Conservation (phyloP, 2,329 filamentous ascomycete species). For the Atkinsonella hypoxylon region DNA sequence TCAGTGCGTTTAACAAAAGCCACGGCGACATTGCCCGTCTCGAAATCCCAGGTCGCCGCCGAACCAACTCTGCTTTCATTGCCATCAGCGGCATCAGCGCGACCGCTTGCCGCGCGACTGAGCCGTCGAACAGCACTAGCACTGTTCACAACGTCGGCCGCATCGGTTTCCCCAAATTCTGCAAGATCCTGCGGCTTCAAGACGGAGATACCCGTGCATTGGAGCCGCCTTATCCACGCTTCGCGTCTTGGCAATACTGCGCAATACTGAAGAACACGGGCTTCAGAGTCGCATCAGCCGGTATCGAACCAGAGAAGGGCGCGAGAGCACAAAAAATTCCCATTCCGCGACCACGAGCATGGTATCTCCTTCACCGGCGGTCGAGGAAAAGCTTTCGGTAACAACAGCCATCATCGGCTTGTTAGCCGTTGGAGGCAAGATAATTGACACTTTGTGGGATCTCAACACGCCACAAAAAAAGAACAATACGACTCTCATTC, state of each 20-base stretch:
- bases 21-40: not conserved
- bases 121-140: not conserved
- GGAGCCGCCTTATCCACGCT: not conserved
- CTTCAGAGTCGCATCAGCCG: not conserved
- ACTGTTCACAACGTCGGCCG: not conserved
- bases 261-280: not conserved
- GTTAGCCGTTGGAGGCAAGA: constrained; percentile 21
- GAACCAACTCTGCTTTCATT: not conserved
- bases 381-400: constrained; percentile 19
- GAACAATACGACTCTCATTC: constrained; percentile 16
- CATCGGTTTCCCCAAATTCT: not conserved
- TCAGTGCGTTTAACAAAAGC: not conserved
- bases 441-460: constrained; percentile 23
- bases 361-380: not conserved
- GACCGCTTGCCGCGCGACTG: not conserved
- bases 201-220: not conserved
- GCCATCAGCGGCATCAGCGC: not conserved
- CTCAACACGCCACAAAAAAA: constrained; percentile 19
- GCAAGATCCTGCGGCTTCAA: not conserved
- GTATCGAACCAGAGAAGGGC: not conserved
- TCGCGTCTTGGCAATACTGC: not conserved
- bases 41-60: not conserved
- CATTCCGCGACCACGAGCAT: not conserved
- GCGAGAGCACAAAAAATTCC: not conserved
- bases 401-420: constrained; percentile 26